Base-by-base conservation (phyloP, 2,329 filamentous ascomycete species). In the Colletotrichum zoysiae region DNA sequence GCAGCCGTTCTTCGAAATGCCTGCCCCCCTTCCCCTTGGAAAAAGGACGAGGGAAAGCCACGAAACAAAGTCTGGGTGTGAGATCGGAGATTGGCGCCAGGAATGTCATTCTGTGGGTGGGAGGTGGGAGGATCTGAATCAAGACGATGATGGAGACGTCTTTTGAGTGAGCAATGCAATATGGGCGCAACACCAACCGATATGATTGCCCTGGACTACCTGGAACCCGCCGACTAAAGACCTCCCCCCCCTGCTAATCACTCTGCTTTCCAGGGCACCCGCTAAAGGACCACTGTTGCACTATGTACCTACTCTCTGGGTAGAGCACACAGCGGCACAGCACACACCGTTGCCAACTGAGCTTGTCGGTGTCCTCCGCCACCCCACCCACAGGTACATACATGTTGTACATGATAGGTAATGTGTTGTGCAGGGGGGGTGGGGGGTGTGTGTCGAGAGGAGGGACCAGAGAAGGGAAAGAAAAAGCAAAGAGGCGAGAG, bases 201-300 rank as follows among this genome's bases (percentile, higher is more conserved):
- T 46, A 59, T 42, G 38, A 56, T 23, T 38, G 26, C 40, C 23
- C 40, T 61, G n/a, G 33, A 44, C 57, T 59, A 16, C n/a, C n/a
- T n/a, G n/a, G 33, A 44, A 51, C 55, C 1, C 44, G 46, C 20
- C 57, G 38, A 64, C 69, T 64, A 68, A 59, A 35, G 30, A 30
- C 18, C 18, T 6, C 40, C 40, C 6, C 56, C 65, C 65, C 59
- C 46, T 71, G 53, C 20, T 53, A 55, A 64, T 55, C 53, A 68
- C 59, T 46, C 59, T 69, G 53, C 35, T 59, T 64, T n/a, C 12
- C 53, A 69, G 59, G 69, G 40, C 65, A 64, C 26, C 65, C 65
- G 46, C 59, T 56, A 55, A 50, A 71, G 69, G 59, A 30, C 53
- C 69, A 68, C 44, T 42, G 65, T 30, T 38, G 53, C 51, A 59